Evolutionary conservation across 1,284 basidiomycete genomes (phyloP), one percentile per base, ranked within the genome.

Genomic region (Coniferiporia weirii): DNA sequence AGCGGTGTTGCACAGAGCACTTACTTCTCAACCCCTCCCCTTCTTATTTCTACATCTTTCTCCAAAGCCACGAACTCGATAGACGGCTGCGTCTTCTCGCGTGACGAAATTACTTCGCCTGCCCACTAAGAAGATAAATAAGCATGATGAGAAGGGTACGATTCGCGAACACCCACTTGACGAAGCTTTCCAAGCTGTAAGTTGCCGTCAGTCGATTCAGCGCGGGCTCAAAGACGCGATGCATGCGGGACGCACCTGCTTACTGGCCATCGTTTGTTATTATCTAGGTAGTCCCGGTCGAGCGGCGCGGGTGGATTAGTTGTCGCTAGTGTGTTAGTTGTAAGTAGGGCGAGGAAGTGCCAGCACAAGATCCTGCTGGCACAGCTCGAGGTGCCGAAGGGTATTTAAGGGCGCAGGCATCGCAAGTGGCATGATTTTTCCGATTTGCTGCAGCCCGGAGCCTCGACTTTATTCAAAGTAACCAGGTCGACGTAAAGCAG

Each of bases 41-140:
- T 80, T 44, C 85, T 73, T 13, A 86, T 72, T 59, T 90, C 87
- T 47, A 91, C 80, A 65, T 91, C 88, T 64, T 76, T 75, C 70
- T 90, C 87, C 50, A 88, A 75, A 44, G 84, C 84, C 38, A 73
- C 75, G 69, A 91, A 86, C 61, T 88, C 86, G 34, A 81, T 79
- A 1, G 83, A 80, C 44, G 84, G 76, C 51, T 80, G 71, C 1
- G 84, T 83, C 75, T 85, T 90, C 61, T 89, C 86, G 60, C 82
- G 79, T 13, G 83, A 81, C 52, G 86, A 83, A 43, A 91, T 87
- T 63, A 87, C 83, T 70, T 88, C 86, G 19, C 83, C 85, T n/a
- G 85, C 85, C 85, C 85, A 87, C 84, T 87, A 32, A n/a, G 52
- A 34, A 68, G 68, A 70, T 69, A 69, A 64, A 68, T 67, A 65